phyloP scores from a whole-genome alignment of 73 alveolate species.

The Tetrahymena borealis region DNA sequence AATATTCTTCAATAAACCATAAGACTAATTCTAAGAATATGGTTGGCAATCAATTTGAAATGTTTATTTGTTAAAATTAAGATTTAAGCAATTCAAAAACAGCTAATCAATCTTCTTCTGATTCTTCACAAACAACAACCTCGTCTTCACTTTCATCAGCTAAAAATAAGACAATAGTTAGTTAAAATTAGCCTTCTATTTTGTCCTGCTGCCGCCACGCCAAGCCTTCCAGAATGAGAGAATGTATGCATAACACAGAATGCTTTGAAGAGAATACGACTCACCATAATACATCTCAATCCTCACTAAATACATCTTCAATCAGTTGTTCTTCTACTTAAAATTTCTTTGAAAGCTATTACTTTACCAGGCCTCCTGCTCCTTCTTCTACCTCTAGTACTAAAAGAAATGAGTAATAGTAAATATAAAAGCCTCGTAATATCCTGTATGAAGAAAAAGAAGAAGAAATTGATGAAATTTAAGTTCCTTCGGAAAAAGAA shows the following conservation, averaged over 20 bases:
- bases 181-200: neutral
- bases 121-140: neutral
- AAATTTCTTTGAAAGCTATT: neutral
- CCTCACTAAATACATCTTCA: neutral
- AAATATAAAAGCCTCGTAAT: neutral
- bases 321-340: neutral
- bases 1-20: no score
- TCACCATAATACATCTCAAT: neutral
- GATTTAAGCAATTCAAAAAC: neutral
- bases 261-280: neutral
- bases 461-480: neutral
- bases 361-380: neutral
- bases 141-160: neutral
- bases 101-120: neutral
- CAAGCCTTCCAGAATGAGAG: neutral
- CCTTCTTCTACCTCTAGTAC: neutral
- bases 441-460: neutral
- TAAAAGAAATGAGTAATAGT: neutral
- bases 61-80: neutral
- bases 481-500: neutral
- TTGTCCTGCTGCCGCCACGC: slow-evolving; percentile 7
- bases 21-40: neutral
- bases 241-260: neutral
- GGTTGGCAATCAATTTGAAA: neutral
- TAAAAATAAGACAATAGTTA: neutral